phyloP scores from a whole-genome alignment of 176 grass and related monocot species.

The Phragmites australis region DNA sequence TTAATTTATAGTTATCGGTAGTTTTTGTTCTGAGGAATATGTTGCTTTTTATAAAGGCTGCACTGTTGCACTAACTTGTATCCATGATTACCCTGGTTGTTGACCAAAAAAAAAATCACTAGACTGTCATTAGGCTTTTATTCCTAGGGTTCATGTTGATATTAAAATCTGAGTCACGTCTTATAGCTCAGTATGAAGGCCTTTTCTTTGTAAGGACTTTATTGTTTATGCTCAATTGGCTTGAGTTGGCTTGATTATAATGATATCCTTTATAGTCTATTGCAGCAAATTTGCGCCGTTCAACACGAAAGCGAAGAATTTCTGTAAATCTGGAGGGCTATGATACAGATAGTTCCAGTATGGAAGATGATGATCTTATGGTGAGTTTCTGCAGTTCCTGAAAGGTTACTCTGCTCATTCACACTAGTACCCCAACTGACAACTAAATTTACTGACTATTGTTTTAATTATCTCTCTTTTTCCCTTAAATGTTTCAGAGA shows the following conservation, averaged over 20 bases:
- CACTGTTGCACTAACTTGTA: neutral
- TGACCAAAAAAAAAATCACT: neutral
- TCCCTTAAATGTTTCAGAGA: conserved; percentile 45
- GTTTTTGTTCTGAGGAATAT: conserved; percentile 8
- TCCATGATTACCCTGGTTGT: neutral
- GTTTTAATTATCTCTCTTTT: neutral
- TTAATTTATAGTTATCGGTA: neutral
- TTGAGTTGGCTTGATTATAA: conserved; percentile 31
- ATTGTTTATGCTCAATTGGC: conserved; percentile 7
- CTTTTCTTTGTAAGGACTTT: conserved; percentile 22
- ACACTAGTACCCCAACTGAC: conserved; percentile 1
- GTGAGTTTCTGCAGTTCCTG: conserved; percentile 48
- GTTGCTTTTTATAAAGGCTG: conserved; percentile 18
- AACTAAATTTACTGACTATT: conserved; percentile 4
- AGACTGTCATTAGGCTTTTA: neutral
- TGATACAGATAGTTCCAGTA: conserved; percentile 82
- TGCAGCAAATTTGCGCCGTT: conserved; percentile 85
- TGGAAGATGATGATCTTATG: conserved; percentile 98
- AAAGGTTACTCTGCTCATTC: conserved; percentile 1
- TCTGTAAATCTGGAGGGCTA: conserved; percentile 90
- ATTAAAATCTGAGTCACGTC: too few relatives aligned
- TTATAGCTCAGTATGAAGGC: too few relatives aligned
- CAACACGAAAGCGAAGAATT: conserved; percentile 90
- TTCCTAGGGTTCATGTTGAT: neutral
- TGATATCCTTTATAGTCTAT: conserved; percentile 64